Conservation (phyloP, 2,329 filamentous ascomycete species). For the Aspergillus fijiensis region DNA sequence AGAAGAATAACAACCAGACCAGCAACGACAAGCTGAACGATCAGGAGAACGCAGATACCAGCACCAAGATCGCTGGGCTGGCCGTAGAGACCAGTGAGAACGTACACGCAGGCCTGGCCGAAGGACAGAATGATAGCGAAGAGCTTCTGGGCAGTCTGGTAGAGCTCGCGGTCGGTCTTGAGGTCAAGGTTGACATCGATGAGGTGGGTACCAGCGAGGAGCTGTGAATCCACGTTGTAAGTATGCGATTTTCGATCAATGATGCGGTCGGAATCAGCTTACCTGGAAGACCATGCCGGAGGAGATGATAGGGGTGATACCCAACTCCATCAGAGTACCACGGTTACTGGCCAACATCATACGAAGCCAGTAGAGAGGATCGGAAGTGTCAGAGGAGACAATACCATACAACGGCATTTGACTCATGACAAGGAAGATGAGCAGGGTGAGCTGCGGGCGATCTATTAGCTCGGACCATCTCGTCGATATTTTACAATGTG, state of each 20-base stretch:
- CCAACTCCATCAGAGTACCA: conserved; percentile 92
- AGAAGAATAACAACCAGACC: conserved; percentile 98
- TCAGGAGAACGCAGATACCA: conserved; percentile 96
- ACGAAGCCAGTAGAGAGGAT: conserved; percentile 98
- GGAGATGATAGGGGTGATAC: conserved; percentile 98
- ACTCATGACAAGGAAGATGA: conserved; percentile 99
- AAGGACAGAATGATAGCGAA: conserved; percentile 97
- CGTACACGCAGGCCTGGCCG: conserved; percentile 96
- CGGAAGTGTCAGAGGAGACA: conserved; percentile 96
- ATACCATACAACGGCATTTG: conserved; percentile 99
- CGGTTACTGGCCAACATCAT: conserved; percentile 99
- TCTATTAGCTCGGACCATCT: conserved; percentile 18
- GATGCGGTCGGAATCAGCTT: conserved; percentile 20
- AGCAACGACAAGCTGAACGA: conserved; percentile 95
- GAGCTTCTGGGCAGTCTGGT: conserved; percentile 99
- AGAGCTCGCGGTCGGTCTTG: conserved; percentile 98
- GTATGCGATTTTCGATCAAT: neutral
- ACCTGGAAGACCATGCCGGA: conserved; percentile 99
- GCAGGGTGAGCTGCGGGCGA: conserved; percentile 67
- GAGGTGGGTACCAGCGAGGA: conserved; percentile 97
- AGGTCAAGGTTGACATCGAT: conserved; percentile 99
- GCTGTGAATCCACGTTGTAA: conserved; percentile 46
- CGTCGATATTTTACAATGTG: conserved; percentile 13
- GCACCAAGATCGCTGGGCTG: conserved; percentile 94
- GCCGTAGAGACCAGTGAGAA: conserved; percentile 96